Evolutionary conservation across 768 basidiomycete species (phyloP), one percentile per base, ranked within the genome.

Genomic region (Chiua virens): DNA sequence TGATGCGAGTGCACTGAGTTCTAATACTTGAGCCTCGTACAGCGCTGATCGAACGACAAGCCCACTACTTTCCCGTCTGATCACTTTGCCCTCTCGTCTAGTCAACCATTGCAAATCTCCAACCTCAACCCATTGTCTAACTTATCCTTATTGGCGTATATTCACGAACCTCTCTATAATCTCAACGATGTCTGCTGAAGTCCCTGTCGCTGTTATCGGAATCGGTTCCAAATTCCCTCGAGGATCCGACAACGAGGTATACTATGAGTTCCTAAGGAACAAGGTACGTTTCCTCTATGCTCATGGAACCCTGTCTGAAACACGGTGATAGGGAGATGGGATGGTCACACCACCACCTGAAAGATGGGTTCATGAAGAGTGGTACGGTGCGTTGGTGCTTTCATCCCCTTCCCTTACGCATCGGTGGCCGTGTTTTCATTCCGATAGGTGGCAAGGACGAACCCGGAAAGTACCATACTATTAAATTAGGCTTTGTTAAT

Each of bases 161-260:
- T 36, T 28, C 35, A 35, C 39, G 7, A 45, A 48, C 17, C 32
- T 37, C 21, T 53, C 46, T 14, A 49, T 45, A 50, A 32, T 43
- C 28, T 28, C 28, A 28, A 28, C 28, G 8, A 30, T 11, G 30
- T 68, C 67, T 27, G 60, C 67, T 34, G 54, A 67, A 51, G 45
- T 59, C 14, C 66, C 66, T 8, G 62, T 61, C 45, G 67, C 66
- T 14, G 37, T 69, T 41, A 59, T 68, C 41, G 67, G 67, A 17
- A 69, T 68, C 25, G 66, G 66, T 14, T 64, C 65, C 43, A 67
- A 61, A 52, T 69, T 68, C 34, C 65, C 66, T 38, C 61, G 65
- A 38, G 64, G 62, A 39, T 68, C 67, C 21, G 67, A 68, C 23
- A 67, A 67, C 47, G 61, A 64, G 22, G 57, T 67, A 14, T 68